Base-by-base conservation (phyloP, 2,329 filamentous ascomycete species). In the Colletotrichum musae region DNA sequence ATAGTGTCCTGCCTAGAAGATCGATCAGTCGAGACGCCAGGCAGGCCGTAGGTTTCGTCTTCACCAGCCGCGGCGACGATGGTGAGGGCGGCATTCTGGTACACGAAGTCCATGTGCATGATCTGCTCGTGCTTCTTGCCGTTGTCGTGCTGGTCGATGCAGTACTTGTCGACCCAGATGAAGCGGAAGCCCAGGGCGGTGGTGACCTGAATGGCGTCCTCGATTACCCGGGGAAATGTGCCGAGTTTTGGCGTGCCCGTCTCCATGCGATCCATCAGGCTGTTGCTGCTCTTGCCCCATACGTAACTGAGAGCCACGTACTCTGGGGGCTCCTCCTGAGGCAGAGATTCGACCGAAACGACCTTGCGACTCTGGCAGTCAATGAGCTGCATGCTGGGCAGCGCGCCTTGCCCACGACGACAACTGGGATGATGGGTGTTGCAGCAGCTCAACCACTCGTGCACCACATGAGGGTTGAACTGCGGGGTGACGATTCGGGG, bases 101-200 rank as follows among this genome's bases (percentile, higher is more conserved):
- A 77, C 4, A 76, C 56, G 1, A 72, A 64, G 15, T 75, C 74
- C 75, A 77, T 77, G 58, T 72, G 71, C 3, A 70, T 69, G 47
- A 76, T 73, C 53, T 76, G 72, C 9, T 73, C 56, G 10, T 70
- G 65, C 28, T 73, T 70, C 21, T 71, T 67, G 26, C 54, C n/a
- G 24, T 58, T 56, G 7, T 76, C 74, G 50, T 76, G 73, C 51
- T 78, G 76, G 18, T 76, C 54, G 1, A 77, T 73, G 47, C 76
- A 78, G 12, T 75, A 56, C 13, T 73, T 70, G 28, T 78, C 76
- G 18, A 77, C 68, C 76, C 76, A 78, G n/a, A 77, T 70, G 52
- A 73, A 76, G 3, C 53, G 52, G 7, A 71, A 69, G 2, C 73
- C 74, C 56, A 76, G 68, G 18, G 68, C 62, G 12, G 47, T 56